These are phyloP conservation scores for Talinum fruticosum DNA, from an alignment of 148 eudicot species.

Conservation along the genomic window DNA sequence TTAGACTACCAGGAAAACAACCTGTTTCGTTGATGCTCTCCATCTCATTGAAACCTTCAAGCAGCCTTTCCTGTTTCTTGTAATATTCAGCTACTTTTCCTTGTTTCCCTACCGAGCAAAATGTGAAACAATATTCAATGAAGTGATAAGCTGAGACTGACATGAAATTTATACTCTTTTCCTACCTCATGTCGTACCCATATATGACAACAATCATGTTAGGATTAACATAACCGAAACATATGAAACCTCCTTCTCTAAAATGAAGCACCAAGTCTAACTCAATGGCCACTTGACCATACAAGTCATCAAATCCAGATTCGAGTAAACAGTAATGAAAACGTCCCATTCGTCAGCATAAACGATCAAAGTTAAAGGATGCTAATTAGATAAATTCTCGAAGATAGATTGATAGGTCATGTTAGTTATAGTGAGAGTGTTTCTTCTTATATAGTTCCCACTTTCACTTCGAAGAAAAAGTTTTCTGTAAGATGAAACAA, in stretches of 20 bases:
- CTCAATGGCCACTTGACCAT: neutral
- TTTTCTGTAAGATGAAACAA: too few species aligned
- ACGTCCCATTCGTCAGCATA: too few species aligned
- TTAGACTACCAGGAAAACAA: conserved; percentile 34
- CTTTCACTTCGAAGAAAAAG: too few species aligned
- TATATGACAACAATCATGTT: too few species aligned
- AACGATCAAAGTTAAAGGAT: too few species aligned
- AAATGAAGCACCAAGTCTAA: neutral
- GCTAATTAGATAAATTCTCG: too few species aligned
- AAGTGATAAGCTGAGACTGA: neutral
- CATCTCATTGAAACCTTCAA: conserved; percentile 47
- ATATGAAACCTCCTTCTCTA: too few species aligned
- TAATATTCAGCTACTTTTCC: conserved; percentile 43
- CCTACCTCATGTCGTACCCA: neutral
- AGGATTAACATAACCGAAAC: too few species aligned
- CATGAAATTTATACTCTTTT: neutral
- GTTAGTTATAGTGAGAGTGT: too few species aligned
- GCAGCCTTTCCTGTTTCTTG: conserved; percentile 42
- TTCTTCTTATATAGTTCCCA: too few species aligned
- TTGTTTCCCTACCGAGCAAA: conserved; percentile 30
- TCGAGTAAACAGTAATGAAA: too few species aligned
- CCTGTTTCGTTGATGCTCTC: conserved; percentile 40
- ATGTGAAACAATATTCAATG: neutral
- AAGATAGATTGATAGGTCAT: too few species aligned
- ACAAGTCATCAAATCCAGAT: neutral